These are phyloP conservation scores for Suhomyces bolitotheri DNA, from an alignment of 1,139 yeast species.

Conservation along the genomic window DNA sequence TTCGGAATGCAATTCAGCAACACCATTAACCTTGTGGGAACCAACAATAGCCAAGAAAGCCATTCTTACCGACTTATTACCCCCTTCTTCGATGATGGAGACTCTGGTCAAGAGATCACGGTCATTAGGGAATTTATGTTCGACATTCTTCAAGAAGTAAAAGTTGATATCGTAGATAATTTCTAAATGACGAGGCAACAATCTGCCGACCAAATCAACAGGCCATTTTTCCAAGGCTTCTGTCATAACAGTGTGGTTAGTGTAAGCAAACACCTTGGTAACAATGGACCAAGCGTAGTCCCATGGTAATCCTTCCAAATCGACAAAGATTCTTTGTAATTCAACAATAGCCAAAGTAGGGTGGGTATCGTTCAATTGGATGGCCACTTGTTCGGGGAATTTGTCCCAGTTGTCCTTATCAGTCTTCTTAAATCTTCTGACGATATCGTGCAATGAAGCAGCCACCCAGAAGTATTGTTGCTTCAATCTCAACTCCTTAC, in stretches of 20 bases:
- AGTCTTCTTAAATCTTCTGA: constrained; percentile 83
- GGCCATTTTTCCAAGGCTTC: constrained; percentile 98
- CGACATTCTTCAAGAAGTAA: constrained; percentile 75
- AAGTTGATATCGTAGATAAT: constrained; percentile 85
- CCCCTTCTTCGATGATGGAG: constrained; percentile 80
- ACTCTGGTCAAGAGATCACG: constrained; percentile 67
- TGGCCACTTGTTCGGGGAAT: constrained; percentile 84
- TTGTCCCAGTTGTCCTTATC: constrained; percentile 72
- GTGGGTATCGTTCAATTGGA: constrained; percentile 93
- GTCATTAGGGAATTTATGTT: constrained; percentile 67
- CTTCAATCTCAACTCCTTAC: constrained; percentile 88
- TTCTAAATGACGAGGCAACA: constrained; percentile 90
- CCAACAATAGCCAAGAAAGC: constrained; percentile 90
- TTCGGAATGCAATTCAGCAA: constrained; percentile 92
- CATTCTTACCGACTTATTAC: constrained; percentile 85
- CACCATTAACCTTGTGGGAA: constrained; percentile 92
- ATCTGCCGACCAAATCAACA: constrained; percentile 68
- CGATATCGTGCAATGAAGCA: constrained; percentile 88
- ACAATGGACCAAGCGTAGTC: constrained; percentile 85
- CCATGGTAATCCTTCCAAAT: constrained; percentile 80
- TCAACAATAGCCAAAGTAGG: constrained; percentile 93
- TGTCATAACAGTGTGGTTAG: constrained; percentile 92
- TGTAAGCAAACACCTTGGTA: constrained; percentile 80
- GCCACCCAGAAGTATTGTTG: constrained; percentile 98
- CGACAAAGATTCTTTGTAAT: constrained; percentile 82